A percentile compares a stretch with the other conserved stretches of the same genome.
Conservation (phyloP, 345 rosid species). For the Noccaea caerulescens region DNA sequence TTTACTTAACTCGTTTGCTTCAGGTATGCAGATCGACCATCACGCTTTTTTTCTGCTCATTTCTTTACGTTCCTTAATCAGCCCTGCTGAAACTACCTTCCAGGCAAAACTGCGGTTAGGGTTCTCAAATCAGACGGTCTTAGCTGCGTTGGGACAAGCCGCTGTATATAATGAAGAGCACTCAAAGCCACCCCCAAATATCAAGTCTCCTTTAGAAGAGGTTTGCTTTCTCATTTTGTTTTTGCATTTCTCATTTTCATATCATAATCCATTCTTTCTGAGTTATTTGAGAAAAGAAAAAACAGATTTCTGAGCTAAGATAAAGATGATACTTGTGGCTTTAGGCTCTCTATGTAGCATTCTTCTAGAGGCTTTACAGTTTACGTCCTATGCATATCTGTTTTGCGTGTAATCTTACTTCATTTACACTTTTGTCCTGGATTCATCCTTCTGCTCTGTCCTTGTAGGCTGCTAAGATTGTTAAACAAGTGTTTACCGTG, state of each 20-base stretch:
- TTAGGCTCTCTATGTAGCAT: constrained; percentile 24
- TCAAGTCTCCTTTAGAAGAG: constrained; percentile 88
- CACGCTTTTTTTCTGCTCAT: constrained; percentile 1
- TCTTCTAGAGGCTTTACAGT: constrained; percentile 1
- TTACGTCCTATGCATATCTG: constrained; percentile 17
- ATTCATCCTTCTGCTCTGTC: constrained; percentile 25
- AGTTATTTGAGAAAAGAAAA: constrained; percentile 6
- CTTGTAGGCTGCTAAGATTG: constrained; percentile 83
- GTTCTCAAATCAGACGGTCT: constrained; percentile 82
- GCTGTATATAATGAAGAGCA: constrained; percentile 74
- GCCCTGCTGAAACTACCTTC: constrained; percentile 27
- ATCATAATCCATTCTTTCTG: constrained; percentile 13
- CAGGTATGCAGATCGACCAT: constrained; percentile 82
- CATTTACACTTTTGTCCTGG: constrained; percentile 8
- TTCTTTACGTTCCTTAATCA: constrained; percentile 16
- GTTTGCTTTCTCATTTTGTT: constrained; percentile 44
- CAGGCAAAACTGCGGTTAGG: constrained; percentile 84
- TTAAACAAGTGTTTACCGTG: constrained; percentile 82
- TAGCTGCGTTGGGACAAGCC: constrained; percentile 94
- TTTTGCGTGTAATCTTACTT: not conserved
- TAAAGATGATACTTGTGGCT: constrained; percentile 15
- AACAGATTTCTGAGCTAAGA: not conserved
- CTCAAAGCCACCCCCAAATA: constrained; percentile 64
- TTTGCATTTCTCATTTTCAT: constrained; percentile 6
- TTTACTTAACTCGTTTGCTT: constrained; percentile 84